Evolutionary conservation across 768 basidiomycete species (phyloP), one percentile per base, ranked within the genome.

Genomic region (Boletellus ananiceps): DNA sequence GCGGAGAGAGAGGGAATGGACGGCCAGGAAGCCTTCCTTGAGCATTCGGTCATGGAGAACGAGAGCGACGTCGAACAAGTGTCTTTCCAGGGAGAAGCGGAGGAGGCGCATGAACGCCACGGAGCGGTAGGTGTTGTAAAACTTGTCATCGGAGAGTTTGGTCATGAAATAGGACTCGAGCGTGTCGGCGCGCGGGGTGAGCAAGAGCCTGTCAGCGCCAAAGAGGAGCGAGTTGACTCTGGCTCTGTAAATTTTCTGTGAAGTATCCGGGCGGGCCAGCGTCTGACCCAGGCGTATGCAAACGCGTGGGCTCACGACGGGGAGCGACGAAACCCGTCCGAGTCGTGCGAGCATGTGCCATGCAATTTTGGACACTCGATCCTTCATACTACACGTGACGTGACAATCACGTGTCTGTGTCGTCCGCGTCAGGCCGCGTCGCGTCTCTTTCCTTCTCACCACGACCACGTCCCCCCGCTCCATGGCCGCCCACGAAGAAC

Each of bases 401-500:
- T 60, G 59, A 60, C 49, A 38, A 36, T 54, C 58, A 58, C 58
- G 55, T 60, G 55, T 0, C 0, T 5, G 54, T 57, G 50, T 54
- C 52, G 29, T 2, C 2, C 53, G 58, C 47, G 51, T 44, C 48
- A n/a, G 29, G 2, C 2, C 53, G 58, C 47, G 41, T 52, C 37
- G n/a, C 11, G 42, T 49, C 43, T 32, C 19, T 19, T 19, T 19
- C 19, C 19, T 19, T 19, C 19, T 19, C 19, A 19, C 19, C 19
- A 19, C 19, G 19, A 19, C 19, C 19, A 19, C 19, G 19, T 19
- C 19, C 3, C 19, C 19, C 19, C 46, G 40, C 44, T 35, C 44
- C 46, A 61, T 51, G 40, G 47, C 32, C 35, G 23, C 40, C n/a
- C 88, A 91, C 69, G 93, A 96, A 59, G 95, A 99, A 67, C 60